phyloP scores from a whole-genome alignment of 2,329 filamentous ascomycete genomes.

The Phymatotrichopsis omnivora region DNA sequence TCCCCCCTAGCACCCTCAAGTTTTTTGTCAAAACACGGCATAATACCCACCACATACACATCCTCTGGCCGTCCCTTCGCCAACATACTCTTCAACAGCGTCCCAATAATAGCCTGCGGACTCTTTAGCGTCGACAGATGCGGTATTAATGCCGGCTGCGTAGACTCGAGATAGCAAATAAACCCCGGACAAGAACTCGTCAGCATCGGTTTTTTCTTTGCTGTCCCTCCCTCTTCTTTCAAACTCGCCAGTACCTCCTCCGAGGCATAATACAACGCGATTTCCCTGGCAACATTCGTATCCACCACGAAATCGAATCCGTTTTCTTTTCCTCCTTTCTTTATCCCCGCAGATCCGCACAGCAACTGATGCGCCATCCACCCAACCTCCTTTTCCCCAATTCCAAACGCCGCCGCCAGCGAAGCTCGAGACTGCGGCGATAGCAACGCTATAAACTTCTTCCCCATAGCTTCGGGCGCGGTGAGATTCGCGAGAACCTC shows the following conservation, averaged over 20 bases:
- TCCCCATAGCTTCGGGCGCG: slow-evolving; percentile 40
- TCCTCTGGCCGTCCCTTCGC: slow-evolving; percentile 57
- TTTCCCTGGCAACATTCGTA: slow-evolving; percentile 73
- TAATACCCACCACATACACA: slow-evolving; percentile 86
- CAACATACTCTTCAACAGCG: slow-evolving; percentile 76
- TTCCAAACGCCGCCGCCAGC: slow-evolving; percentile 70
- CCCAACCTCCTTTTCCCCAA: slow-evolving; percentile 63
- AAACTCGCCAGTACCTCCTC: slow-evolving; percentile 53
- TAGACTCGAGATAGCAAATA: slow-evolving; percentile 99
- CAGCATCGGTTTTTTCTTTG: slow-evolving; percentile 54
- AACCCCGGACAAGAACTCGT: slow-evolving; percentile 91
- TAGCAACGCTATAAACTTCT: slow-evolving; percentile 81
- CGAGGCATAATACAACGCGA: slow-evolving; percentile 68
- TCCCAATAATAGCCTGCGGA: slow-evolving; percentile 84
- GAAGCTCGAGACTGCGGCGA: slow-evolving; percentile 86
- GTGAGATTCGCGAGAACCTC: slow-evolving; percentile 82
- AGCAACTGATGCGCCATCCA: slow-evolving; percentile 76
- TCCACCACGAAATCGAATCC: slow-evolving; percentile 84
- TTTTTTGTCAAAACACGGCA: slow-evolving; percentile 99
- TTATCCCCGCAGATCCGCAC: slow-evolving; percentile 51
- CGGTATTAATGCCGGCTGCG: slow-evolving; percentile 82
- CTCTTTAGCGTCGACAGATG: slow-evolving; percentile 89
- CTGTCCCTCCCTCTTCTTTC: slow-evolving; percentile 31
- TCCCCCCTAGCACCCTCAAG: slow-evolving; percentile 90
- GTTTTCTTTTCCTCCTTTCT: slow-evolving; percentile 59